Conservation (phyloP, 805 yeast species). For the Crinitomyces ghanaensis region DNA sequence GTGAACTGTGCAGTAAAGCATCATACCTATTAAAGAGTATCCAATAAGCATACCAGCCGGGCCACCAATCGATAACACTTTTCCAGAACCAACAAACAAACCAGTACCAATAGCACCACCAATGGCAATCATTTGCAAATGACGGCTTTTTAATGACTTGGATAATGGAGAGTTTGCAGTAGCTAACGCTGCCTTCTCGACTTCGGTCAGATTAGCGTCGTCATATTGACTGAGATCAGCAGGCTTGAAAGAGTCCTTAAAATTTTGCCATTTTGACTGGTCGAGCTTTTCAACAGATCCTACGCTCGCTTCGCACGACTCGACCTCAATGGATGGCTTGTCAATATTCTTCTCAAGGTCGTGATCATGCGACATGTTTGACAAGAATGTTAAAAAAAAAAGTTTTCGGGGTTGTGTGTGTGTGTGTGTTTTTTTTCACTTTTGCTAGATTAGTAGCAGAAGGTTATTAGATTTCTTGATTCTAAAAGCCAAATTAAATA, state of each 20-base stretch:
- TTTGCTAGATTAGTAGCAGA: too few species aligned
- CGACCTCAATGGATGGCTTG: too few species aligned
- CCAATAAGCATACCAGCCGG: constrained; percentile 50
- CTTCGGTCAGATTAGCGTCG: constrained; percentile 24
- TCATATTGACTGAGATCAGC: constrained; percentile 30
- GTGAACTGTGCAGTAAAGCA: constrained; percentile 50
- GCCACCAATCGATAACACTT: constrained; percentile 42
- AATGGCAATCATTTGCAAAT: constrained; percentile 59
- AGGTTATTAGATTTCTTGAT: too few species aligned
- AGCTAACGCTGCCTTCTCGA: constrained; percentile 31
- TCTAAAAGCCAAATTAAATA: too few species aligned
- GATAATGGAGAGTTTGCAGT: constrained; percentile 36
- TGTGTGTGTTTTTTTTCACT: too few species aligned
- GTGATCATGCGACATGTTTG: too few species aligned
- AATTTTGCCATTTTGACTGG: constrained; percentile 17
- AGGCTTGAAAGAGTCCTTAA: constrained; percentile 31
- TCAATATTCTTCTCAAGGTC: too few species aligned
- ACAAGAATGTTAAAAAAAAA: too few species aligned
- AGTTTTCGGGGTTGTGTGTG: too few species aligned
- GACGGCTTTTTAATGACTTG: constrained; percentile 40
- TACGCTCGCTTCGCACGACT: too few species aligned
- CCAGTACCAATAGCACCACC: constrained; percentile 72
- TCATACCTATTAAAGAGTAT: constrained; percentile 45
- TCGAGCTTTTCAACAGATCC: constrained; percentile 7
- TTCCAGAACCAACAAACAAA: constrained; percentile 58